Conservation (phyloP, 129 eudicot species). For the Centaurea solstitialis region DNA sequence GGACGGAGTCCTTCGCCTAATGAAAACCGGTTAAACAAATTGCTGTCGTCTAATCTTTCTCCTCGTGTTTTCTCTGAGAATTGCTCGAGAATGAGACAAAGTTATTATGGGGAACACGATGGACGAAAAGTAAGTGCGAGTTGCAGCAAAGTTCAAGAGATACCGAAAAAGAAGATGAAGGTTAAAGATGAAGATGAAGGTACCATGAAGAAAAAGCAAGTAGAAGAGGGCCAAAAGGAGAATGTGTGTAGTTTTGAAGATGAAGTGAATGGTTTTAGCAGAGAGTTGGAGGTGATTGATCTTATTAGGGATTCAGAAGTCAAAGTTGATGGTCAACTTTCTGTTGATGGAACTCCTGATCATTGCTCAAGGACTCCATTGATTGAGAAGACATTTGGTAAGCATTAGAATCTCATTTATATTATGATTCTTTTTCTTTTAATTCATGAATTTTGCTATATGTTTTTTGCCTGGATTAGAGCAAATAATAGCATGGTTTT, state of each 20-base stretch:
- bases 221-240: slow-evolving; percentile 28
- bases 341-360: slow-evolving; percentile 15
- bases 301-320: slow-evolving; percentile 33
- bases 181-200: slow-evolving; percentile 17
- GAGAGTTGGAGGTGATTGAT: slow-evolving; percentile 47
- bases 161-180: slow-evolving; percentile 20
- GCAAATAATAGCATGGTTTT: not conserved
- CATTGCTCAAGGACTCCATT: slow-evolving; percentile 46
- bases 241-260: slow-evolving; percentile 32
- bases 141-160: slow-evolving; percentile 30
- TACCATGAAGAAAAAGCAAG: slow-evolving; percentile 17
- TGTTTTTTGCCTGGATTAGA: not conserved
- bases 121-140: slow-evolving; percentile 29
- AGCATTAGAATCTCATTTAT: slow-evolving; percentile 15
- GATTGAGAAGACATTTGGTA: slow-evolving; percentile 32
- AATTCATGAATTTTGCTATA: not conserved
- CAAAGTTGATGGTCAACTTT: slow-evolving; percentile 10
- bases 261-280: slow-evolving; percentile 46
- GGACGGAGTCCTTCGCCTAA: slow-evolving; percentile 20
- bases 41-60: slow-evolving; percentile 8
- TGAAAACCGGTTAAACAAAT: slow-evolving; percentile 20
- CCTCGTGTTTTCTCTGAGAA: slow-evolving; percentile 15
- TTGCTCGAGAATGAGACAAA: slow-evolving; percentile 33
- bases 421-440: not conserved
- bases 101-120: slow-evolving; percentile 29